phyloP scores from a whole-genome alignment of 176 grass and related monocot genomes.

The Dactylis glomerata region DNA sequence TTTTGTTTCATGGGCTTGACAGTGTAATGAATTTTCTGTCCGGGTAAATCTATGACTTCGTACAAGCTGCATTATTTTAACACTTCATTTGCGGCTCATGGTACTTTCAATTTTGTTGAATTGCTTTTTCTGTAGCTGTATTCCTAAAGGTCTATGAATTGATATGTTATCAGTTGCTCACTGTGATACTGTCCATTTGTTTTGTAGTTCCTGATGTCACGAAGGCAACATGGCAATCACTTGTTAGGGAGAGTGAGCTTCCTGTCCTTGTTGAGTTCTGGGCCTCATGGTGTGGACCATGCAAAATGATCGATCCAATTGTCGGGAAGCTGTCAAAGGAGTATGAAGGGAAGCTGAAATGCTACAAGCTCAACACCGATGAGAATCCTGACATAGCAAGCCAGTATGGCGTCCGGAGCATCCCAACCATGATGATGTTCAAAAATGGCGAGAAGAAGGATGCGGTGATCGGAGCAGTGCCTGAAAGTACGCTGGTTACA shows the following conservation, averaged over 20 bases:
- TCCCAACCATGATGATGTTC: slow-evolving; percentile 85
- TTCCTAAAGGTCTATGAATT: background rate
- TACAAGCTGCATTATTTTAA: background rate
- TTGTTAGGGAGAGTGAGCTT: slow-evolving; percentile 57
- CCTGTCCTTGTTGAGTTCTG: slow-evolving; percentile 84
- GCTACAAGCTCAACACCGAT: slow-evolving; percentile 83
- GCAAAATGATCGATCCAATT: slow-evolving; percentile 80
- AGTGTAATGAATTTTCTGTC: background rate
- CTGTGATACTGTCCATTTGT: background rate
- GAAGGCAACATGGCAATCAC: slow-evolving; percentile 60
- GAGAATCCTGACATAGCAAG: slow-evolving; percentile 69
- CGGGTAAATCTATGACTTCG: background rate
- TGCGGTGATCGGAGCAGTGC: slow-evolving; percentile 75
- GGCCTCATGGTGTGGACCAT: slow-evolving; percentile 92
- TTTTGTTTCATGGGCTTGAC: background rate
- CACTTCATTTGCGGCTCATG: background rate
- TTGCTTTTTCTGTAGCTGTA: background rate
- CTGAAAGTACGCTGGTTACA: slow-evolving; percentile 52
- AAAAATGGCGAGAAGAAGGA: slow-evolving; percentile 82
- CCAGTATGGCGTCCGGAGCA: slow-evolving; percentile 67
- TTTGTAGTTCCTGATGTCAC: slow-evolving; percentile 53
- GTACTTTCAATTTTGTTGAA: background rate
- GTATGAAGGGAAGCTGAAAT: slow-evolving; percentile 81
- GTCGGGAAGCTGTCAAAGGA: slow-evolving; percentile 72
- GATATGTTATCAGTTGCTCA: background rate